A percentile compares a stretch with the other conserved stretches of the same genome.
These are phyloP conservation scores for Dalechampia spathulata DNA, from an alignment of 441 rosid genomes.

Conservation along the genomic window DNA sequence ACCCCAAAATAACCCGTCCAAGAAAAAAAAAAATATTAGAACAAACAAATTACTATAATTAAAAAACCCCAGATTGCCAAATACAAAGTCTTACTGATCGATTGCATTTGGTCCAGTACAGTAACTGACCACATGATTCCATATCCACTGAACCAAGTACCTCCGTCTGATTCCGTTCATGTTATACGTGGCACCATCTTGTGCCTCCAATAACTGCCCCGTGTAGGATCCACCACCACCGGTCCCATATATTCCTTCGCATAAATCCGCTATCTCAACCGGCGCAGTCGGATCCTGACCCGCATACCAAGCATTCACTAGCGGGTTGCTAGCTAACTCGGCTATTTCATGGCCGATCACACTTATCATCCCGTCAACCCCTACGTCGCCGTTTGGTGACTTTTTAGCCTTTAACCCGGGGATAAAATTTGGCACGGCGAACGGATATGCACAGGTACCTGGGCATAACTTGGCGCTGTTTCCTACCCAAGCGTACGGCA, in stretches of 20 bases:
- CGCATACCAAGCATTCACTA: slow-evolving; percentile 97
- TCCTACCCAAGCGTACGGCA: slow-evolving; percentile 98
- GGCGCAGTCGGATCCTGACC: slow-evolving; percentile 85
- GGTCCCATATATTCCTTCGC: slow-evolving; percentile 96
- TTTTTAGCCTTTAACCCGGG: slow-evolving; percentile 60
- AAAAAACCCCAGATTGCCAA: no score
- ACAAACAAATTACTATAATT: no score
- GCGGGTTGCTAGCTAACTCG: slow-evolving; percentile 82
- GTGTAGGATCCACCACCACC: slow-evolving; percentile 98
- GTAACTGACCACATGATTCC: slow-evolving; percentile 73
- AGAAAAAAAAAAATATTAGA: no score
- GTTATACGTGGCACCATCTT: slow-evolving; percentile 76
- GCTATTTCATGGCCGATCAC: slow-evolving; percentile 94
- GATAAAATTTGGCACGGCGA: slow-evolving; percentile 58
- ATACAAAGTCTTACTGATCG: no score
- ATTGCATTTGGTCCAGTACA: slow-evolving; percentile 96
- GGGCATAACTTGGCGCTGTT: slow-evolving; percentile 81
- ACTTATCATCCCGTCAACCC: slow-evolving; percentile 94
- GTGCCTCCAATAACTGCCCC: slow-evolving; percentile 70
- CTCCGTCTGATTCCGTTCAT: slow-evolving; percentile 79
- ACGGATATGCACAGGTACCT: slow-evolving; percentile 86
- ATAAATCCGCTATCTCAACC: slow-evolving; percentile 87
- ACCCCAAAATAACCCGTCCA: no score
- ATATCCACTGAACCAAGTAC: slow-evolving; percentile 91
- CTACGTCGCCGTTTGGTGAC: slow-evolving; percentile 79